Conservation (phyloP, 2,329 filamentous ascomycete genomes). For the Mycosphaerella arachidis region DNA sequence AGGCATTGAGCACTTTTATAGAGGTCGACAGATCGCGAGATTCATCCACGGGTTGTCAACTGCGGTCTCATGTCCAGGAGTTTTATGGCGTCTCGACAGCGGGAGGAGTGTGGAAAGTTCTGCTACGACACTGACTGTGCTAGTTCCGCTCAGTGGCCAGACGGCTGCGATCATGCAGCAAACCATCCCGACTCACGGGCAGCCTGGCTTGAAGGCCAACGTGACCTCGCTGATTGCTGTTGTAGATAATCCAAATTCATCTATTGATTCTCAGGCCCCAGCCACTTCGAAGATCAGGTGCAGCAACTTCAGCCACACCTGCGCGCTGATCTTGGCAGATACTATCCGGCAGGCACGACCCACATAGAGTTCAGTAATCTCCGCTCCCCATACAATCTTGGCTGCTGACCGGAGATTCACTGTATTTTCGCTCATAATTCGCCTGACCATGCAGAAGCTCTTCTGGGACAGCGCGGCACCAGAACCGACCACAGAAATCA, state of each 20-base stretch:
- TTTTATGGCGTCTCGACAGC: neutral
- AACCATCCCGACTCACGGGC: neutral
- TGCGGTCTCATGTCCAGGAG: neutral
- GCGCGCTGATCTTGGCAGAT: too few relatives aligned
- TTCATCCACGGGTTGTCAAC: neutral
- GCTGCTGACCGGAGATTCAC: too few relatives aligned
- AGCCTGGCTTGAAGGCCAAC: neutral
- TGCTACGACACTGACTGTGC: neutral
- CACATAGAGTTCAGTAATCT: too few relatives aligned
- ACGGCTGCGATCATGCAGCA: neutral
- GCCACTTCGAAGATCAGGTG: too few relatives aligned
- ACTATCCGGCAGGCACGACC: too few relatives aligned
- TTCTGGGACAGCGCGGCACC: too few relatives aligned
- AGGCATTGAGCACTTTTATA: neutral
- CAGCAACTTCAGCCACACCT: too few relatives aligned
- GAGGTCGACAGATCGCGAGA: conserved; percentile 1
- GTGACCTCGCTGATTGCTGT: neutral
- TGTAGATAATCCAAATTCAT: neutral
- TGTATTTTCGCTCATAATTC: too few relatives aligned
- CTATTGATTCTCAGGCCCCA: neutral
- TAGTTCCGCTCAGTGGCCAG: neutral
- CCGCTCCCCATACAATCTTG: too few relatives aligned
- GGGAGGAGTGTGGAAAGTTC: neutral
- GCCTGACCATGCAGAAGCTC: too few relatives aligned
- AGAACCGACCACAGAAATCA: too few relatives aligned